Evolutionary conservation across 2,329 filamentous ascomycete species (phyloP).

Genomic region (Fonsecaea erecta): DNA sequence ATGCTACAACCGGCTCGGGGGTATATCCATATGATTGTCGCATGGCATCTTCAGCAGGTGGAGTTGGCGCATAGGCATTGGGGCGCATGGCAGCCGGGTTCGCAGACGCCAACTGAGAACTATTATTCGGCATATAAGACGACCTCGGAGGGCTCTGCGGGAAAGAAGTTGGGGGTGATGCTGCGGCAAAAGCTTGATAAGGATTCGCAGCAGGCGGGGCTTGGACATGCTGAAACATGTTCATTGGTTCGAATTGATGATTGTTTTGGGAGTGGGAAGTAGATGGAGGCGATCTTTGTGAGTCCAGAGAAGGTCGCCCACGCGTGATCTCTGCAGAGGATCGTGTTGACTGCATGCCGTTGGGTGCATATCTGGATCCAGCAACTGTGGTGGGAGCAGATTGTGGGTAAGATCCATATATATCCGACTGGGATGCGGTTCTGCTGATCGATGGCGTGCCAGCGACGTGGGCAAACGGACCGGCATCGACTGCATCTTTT

Average conservation of each 20-base stretch:
- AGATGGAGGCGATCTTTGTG: constrained; percentile 49
- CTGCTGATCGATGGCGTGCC: constrained; percentile 76
- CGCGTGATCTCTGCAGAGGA: constrained; percentile 58
- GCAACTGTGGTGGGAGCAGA: constrained; percentile 42
- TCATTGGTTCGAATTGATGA: constrained; percentile 39
- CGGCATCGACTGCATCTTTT: constrained; percentile 65
- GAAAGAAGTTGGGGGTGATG: constrained; percentile 31
- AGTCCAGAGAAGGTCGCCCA: constrained; percentile 55
- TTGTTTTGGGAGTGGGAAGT: constrained; percentile 41
- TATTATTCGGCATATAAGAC: constrained; percentile 38
- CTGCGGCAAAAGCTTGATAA: constrained; percentile 39
- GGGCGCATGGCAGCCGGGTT: constrained; percentile 38
- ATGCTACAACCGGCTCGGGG: constrained; percentile 5
- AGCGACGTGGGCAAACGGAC: constrained; percentile 81
- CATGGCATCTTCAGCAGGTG: constrained; percentile 28
- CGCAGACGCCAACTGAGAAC: constrained; percentile 45
- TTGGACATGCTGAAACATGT: constrained; percentile 31
- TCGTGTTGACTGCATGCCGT: constrained; percentile 52
- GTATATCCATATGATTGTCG: constrained; percentile 24
- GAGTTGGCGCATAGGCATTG: constrained; percentile 37
- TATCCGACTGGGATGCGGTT: constrained; percentile 74
- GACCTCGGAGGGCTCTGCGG: constrained; percentile 32
- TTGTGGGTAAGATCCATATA: constrained; percentile 66
- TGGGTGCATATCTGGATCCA: constrained; percentile 51
- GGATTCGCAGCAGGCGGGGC: constrained; percentile 32